Evolutionary conservation across 257 asterid genomes (phyloP).

Genomic region (Solanum piurae): DNA sequence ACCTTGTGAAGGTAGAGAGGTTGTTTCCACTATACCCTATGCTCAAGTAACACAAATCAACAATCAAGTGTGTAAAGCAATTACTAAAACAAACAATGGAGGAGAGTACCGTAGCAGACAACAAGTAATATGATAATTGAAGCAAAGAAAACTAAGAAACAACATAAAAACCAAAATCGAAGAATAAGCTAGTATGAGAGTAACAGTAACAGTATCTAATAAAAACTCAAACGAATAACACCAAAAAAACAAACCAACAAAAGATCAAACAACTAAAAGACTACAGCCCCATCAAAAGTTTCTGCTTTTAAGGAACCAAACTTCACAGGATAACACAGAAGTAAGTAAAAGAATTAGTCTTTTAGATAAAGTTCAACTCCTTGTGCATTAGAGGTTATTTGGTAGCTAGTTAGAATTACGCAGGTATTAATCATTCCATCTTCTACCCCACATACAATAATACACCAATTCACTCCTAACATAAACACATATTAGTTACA

Average conservation of each 20-base stretch:
- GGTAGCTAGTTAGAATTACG: background rate
- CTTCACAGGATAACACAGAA: background rate
- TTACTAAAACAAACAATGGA: background rate
- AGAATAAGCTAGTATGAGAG: background rate
- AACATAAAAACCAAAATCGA: background rate
- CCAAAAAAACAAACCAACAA: background rate
- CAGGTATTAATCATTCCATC: background rate
- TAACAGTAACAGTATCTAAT: background rate
- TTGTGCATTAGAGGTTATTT: background rate
- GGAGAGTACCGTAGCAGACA: background rate
- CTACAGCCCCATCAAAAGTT: background rate
- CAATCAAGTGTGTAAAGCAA: background rate
- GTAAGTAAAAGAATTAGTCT: background rate
- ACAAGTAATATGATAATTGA: background rate
- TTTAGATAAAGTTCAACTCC: background rate
- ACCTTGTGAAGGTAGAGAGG: background rate
- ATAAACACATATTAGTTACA: background rate
- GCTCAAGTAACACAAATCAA: background rate
- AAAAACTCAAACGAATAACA: background rate
- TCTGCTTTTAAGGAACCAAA: background rate
- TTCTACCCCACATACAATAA: background rate
- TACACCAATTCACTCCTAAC: background rate
- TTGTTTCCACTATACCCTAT: background rate
- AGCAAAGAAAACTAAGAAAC: background rate
- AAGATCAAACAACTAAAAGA: background rate